Evolutionary conservation across 345 rosid genomes (phyloP), one percentile per base, ranked within the genome.

Genomic region (Syzygium aqueum): DNA sequence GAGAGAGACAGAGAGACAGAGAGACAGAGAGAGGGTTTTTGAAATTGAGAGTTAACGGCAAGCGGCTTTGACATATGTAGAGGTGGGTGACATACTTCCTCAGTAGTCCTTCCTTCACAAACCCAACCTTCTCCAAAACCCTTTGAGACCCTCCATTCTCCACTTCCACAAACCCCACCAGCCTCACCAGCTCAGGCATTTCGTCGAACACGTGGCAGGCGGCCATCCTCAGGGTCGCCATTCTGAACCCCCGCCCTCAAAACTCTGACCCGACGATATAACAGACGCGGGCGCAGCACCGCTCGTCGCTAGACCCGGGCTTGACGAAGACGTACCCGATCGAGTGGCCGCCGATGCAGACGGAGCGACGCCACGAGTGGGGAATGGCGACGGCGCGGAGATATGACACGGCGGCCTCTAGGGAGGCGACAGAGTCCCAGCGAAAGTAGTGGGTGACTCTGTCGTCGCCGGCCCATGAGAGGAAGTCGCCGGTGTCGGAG

Each of bases 61-160:
- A 37, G 40, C 40, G 40, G 40, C 40, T 37, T 37, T 37, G 40
- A 37, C 40, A 37, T 37, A 37, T 37, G 40, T 37, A 37, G 40
- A 37, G 40, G 40, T 37, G 40, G 40, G 40, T 37, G 40, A 37
- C 92, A 54, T 91, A 93, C 84, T 93, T 93, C 90, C 96, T 92
- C 27, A 95, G 87, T 90, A 94, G 56, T 30, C 96, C 97, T 88
- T 96, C 96, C 87, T 90, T 91, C 86, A 50, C 13, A 80, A 94
- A 94, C 84, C 98, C 97, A 85, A 85, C 94, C 86, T 96, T 96
- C 89, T 93, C 94, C 78, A 93, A 53, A 11, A 95, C 94, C 87
- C 92, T 93, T 46, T 93, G 96, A 50, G 95, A 96, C 19, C 91
- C 92, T 19, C 37, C 86, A 37, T 96, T 93, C 78, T 94, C 94